These are phyloP conservation scores for Neonothopanus nambi DNA, from an alignment of 1,284 basidiomycete genomes.

Conservation along the genomic window DNA sequence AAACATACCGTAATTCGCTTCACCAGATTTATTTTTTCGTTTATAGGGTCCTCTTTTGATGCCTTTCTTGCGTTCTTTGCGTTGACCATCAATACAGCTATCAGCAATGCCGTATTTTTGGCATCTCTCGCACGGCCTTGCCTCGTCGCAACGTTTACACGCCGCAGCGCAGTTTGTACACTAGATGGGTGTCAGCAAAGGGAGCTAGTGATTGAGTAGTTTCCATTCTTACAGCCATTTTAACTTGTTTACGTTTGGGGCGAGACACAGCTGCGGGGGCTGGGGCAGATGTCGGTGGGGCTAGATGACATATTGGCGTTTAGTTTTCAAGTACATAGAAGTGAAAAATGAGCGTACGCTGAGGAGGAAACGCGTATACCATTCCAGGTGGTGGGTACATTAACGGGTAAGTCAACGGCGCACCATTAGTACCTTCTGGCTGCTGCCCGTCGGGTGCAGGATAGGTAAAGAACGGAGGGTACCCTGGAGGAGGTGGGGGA, in stretches of 20 bases:
- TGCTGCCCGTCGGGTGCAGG: slow-evolving; percentile 15
- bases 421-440: slow-evolving; percentile 6
- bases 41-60: slow-evolving; percentile 88
- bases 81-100: slow-evolving; percentile 69
- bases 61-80: slow-evolving; percentile 85
- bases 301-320: background rate
- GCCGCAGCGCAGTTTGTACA: slow-evolving; percentile 86
- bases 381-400: slow-evolving; percentile 16
- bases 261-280: slow-evolving; percentile 23
- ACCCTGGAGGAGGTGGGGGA: slow-evolving; percentile 19
- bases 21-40: slow-evolving; percentile 57
- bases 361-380: slow-evolving; percentile 16
- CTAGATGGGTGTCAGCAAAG: slow-evolving; percentile 29
- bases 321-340: background rate
- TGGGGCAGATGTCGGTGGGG: slow-evolving; percentile 30
- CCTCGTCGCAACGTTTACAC: slow-evolving; percentile 84
- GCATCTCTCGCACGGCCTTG: slow-evolving; percentile 78
- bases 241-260: slow-evolving; percentile 83
- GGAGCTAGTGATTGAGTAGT: slow-evolving; percentile 9
- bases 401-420: slow-evolving; percentile 12
- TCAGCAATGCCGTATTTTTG: slow-evolving; percentile 76
- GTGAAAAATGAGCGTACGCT: slow-evolving; percentile 13
- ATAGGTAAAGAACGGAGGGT: slow-evolving; percentile 15
- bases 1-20: slow-evolving; percentile 15
- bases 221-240: slow-evolving; percentile 70